phyloP scores from a whole-genome alignment of 345 rosid species.

The Turnera subulata region DNA sequence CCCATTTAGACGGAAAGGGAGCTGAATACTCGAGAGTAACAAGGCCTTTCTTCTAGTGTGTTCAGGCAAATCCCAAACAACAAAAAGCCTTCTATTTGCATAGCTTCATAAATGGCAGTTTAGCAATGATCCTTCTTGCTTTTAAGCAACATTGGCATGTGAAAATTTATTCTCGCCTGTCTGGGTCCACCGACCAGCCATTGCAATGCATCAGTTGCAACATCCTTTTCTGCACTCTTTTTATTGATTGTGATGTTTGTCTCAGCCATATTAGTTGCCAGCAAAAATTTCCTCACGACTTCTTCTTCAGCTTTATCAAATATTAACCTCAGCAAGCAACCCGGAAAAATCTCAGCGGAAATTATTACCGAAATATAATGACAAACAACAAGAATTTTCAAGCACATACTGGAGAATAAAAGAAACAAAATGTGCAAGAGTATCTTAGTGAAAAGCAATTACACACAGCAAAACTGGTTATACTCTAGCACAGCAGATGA shows the following conservation, averaged over 20 bases:
- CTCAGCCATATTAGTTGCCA: constrained; percentile 93
- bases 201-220: constrained; percentile 83
- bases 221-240: constrained; percentile 94
- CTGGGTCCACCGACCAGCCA: constrained; percentile 58
- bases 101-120: constrained; percentile 5
- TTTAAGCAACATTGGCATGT: constrained; percentile 68
- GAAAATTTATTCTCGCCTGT: constrained; percentile 44
- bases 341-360: constrained; percentile 11
- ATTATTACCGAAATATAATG: constrained; percentile 1
- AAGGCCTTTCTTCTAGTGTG: background rate
- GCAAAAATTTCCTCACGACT: constrained; percentile 84
- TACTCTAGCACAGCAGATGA: no score
- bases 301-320: constrained; percentile 73
- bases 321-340: constrained; percentile 66
- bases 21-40: background rate
- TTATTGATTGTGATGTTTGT: constrained; percentile 93
- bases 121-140: constrained; percentile 60
- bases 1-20: background rate
- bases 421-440: no score
- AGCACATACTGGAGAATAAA: no score
- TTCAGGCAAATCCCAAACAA: background rate
- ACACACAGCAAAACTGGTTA: no score
- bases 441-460: no score
- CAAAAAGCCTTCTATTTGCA: background rate
- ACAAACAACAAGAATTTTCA: no score